Evolutionary conservation across 1,284 basidiomycete species (phyloP).

Genomic region (Paramarasmius palmivorus): DNA sequence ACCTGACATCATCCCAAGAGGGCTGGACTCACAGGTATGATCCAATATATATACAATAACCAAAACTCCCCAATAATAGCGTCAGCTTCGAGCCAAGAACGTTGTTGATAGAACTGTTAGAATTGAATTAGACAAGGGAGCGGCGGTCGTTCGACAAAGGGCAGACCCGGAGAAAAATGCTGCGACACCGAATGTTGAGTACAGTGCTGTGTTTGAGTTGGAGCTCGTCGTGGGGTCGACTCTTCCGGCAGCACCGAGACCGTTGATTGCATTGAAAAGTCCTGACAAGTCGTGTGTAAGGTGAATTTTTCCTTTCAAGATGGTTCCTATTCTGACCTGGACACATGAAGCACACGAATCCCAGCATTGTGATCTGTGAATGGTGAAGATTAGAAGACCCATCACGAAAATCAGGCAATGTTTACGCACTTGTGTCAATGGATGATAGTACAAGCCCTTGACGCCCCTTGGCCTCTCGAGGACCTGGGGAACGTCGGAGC

Average conservation of each 20-base stretch:
- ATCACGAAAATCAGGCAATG: not conserved
- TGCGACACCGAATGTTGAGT: slow-evolving; percentile 65
- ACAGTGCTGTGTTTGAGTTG: slow-evolving; percentile 63
- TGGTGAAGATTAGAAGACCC: not conserved
- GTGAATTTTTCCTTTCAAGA: slow-evolving; percentile 8
- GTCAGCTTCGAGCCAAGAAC: slow-evolving; percentile 74
- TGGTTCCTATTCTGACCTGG: slow-evolving; percentile 20
- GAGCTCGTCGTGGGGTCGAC: slow-evolving; percentile 30
- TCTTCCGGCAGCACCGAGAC: slow-evolving; percentile 41
- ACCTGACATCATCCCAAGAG: not conserved
- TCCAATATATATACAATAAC: slow-evolving; percentile 75
- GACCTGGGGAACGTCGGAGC: slow-evolving; percentile 12
- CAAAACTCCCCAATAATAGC: slow-evolving; percentile 68
- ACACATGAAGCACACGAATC: slow-evolving; percentile 44
- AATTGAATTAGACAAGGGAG: slow-evolving; percentile 5
- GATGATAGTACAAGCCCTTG: slow-evolving; percentile 33
- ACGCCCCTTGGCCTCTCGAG: slow-evolving; percentile 31
- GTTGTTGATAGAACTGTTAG: slow-evolving; percentile 69
- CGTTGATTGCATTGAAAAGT: slow-evolving; percentile 33
- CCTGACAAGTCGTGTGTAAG: slow-evolving; percentile 21
- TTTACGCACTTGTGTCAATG: slow-evolving; percentile 27
- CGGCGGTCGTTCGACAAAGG: slow-evolving; percentile 1
- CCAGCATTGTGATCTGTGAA: slow-evolving; percentile 26
- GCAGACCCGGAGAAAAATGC: slow-evolving; percentile 69
- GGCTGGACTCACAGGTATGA: slow-evolving; percentile 59